Evolutionary conservation across 768 basidiomycete species (phyloP).

Genomic region (Collybiopsis confluens): DNA sequence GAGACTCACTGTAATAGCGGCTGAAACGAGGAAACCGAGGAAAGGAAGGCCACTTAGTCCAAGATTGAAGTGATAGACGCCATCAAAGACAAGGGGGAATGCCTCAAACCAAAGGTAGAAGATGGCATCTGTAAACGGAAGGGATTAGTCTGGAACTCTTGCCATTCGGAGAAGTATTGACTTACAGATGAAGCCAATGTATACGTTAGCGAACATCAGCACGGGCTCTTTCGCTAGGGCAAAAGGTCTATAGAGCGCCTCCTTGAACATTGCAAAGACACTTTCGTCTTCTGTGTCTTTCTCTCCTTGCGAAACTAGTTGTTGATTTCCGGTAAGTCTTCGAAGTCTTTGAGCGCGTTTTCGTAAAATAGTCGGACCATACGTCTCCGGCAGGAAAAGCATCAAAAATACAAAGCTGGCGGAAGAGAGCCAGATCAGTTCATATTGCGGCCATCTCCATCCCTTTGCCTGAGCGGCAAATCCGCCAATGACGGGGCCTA

Average conservation of each 20-base stretch:
- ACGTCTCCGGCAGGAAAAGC: slow-evolving; percentile 28
- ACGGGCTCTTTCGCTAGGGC: slow-evolving; percentile 26
- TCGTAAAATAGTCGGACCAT: slow-evolving; percentile 21
- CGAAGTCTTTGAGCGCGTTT: slow-evolving; percentile 26
- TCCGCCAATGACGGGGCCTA: slow-evolving; percentile 28
- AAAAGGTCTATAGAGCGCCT: slow-evolving; percentile 26
- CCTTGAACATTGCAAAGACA: slow-evolving; percentile 10
- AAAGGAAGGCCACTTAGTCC: slow-evolving; percentile 27
- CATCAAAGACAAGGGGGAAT: slow-evolving; percentile 28
- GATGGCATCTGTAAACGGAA: slow-evolving; percentile 15
- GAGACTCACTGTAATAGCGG: neutral
- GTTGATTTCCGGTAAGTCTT: slow-evolving; percentile 23
- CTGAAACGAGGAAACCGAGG: slow-evolving; percentile 20
- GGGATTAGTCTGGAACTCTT: neutral
- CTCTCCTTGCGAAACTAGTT: slow-evolving; percentile 18
- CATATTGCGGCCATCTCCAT: slow-evolving; percentile 32
- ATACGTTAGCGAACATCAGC: slow-evolving; percentile 24
- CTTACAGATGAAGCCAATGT: slow-evolving; percentile 25
- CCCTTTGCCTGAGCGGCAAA: slow-evolving; percentile 25
- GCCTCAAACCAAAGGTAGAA: slow-evolving; percentile 31
- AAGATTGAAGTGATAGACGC: slow-evolving; percentile 27
- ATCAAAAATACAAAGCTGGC: slow-evolving; percentile 22
- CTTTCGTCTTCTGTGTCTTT: neutral
- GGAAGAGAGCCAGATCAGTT: slow-evolving; percentile 27
- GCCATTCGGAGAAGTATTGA: neutral